Evolutionary conservation across 805 yeast genomes (phyloP).

Genomic region (Saccharomycopsis capsularis): DNA sequence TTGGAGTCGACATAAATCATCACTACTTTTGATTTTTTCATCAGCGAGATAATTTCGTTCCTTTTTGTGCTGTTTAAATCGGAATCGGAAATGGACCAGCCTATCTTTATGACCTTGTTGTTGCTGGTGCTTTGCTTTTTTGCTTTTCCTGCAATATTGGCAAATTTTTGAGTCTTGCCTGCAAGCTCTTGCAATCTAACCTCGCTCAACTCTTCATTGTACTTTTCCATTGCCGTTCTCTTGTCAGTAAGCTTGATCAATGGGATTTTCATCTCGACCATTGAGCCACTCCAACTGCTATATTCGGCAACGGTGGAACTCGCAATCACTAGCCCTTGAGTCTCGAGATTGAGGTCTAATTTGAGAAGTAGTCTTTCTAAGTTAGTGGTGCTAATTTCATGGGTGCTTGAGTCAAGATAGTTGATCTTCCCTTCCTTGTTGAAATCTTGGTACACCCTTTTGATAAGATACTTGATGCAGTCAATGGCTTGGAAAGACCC

Average conservation of each 20-base stretch:
- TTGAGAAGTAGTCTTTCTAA: slow-evolving; percentile 1
- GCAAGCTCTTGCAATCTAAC: slow-evolving; percentile 11
- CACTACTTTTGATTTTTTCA: slow-evolving; percentile 7
- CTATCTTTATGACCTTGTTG: slow-evolving; percentile 11
- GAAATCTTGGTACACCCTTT: slow-evolving; percentile 6
- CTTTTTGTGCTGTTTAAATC: slow-evolving; percentile 12
- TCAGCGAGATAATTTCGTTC: slow-evolving; percentile 7
- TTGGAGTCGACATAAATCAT: slow-evolving; percentile 13
- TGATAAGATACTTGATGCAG: slow-evolving; percentile 14
- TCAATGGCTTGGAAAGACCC: slow-evolving; percentile 12
- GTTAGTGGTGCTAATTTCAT: slow-evolving; percentile 1
- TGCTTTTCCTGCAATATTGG: slow-evolving; percentile 4
- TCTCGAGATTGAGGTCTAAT: slow-evolving; percentile 2
- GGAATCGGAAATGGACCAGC: slow-evolving; percentile 19
- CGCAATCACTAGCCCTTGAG: slow-evolving; percentile 12
- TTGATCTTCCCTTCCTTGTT: slow-evolving; percentile 10
- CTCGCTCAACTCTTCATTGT: slow-evolving; percentile 12
- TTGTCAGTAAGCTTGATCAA: slow-evolving; percentile 14
- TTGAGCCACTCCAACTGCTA: background rate
- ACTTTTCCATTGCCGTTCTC: slow-evolving; percentile 14
- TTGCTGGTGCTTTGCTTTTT: slow-evolving; percentile 5
- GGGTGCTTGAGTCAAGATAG: slow-evolving; percentile 1
- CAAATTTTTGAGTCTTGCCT: slow-evolving; percentile 8
- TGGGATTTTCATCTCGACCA: slow-evolving; percentile 8
- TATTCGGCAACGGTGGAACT: background rate